Percentiles rank a stretch among this genome's conserved stretches.
Evolutionary conservation across 805 yeast genomes (phyloP).

Genomic region (Ascoidea rubescens): DNA sequence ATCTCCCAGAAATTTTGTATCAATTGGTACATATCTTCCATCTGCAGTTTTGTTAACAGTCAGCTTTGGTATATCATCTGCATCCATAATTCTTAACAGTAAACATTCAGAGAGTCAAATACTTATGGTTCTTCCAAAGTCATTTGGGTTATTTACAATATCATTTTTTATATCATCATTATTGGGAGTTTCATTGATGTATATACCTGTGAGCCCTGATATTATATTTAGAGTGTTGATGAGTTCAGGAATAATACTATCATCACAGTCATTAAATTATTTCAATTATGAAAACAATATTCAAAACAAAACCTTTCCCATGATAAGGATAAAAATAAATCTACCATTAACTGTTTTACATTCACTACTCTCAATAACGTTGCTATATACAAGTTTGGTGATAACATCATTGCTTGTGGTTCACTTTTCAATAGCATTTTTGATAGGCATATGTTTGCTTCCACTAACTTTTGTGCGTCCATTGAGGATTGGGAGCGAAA

Average conservation of each 20-base stretch:
- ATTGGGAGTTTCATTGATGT: constrained; percentile 16
- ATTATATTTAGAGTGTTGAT: constrained; percentile 1
- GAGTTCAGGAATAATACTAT: not conserved
- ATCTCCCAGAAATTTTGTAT: constrained; percentile 69
- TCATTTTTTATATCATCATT: constrained; percentile 11
- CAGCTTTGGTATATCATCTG: constrained; percentile 55
- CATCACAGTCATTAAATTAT: not conserved
- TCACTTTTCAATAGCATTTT: constrained; percentile 71
- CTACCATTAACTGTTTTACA: not conserved
- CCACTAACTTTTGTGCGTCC: constrained; percentile 51
- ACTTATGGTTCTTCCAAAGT: constrained; percentile 14
- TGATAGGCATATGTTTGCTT: constrained; percentile 54
- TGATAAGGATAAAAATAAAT: too few species aligned
- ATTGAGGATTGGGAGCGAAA: not conserved
- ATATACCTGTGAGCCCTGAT: constrained; percentile 5
- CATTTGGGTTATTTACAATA: constrained; percentile 19
- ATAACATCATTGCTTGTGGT: constrained; percentile 65
- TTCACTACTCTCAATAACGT: constrained; percentile 27
- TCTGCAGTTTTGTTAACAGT: constrained; percentile 62
- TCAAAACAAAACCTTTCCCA: too few species aligned
- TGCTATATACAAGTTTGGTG: constrained; percentile 51
- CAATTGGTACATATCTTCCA: constrained; percentile 89
- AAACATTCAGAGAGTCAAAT: constrained; percentile 17
- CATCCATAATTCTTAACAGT: constrained; percentile 38
- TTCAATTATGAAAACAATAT: too few species aligned